These are phyloP conservation scores for Schoenoplectus triqueter DNA, from an alignment of 202 grass and related monocot species.

Conservation along the genomic window DNA sequence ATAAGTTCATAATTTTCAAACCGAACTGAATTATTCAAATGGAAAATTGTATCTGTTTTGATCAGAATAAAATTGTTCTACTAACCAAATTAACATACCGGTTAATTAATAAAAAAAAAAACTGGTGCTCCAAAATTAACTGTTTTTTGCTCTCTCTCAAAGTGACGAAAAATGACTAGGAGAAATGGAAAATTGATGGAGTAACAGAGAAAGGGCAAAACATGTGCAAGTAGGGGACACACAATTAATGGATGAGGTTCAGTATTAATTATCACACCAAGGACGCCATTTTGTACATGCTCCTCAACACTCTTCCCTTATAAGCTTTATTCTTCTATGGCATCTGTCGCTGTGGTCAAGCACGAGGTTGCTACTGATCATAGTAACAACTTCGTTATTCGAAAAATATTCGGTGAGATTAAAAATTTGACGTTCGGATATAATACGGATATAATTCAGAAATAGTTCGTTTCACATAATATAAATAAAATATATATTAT, in stretches of 20 bases:
- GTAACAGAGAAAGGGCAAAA: not conserved
- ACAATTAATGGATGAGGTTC: conserved; percentile 22
- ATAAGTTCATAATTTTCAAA: not conserved
- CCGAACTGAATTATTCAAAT: not conserved
- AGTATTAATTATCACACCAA: conserved; percentile 22
- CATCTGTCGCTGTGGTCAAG: not conserved
- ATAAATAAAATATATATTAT: no score
- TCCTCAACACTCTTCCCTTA: not conserved
- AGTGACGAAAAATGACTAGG: not conserved
- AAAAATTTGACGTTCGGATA: no score
- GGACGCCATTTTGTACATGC: conserved; percentile 39
- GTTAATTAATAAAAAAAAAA: no score
- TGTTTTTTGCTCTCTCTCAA: no score
- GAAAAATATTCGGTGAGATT: no score
- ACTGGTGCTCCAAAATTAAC: no score
- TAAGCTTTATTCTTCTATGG: not conserved
- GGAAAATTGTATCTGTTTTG: no score
- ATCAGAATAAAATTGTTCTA: not conserved
- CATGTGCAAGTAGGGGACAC: conserved; percentile 36
- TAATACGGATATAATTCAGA: no score
- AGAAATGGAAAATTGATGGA: not conserved
- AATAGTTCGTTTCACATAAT: no score
- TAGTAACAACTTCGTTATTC: no score
- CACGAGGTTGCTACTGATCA: not conserved
- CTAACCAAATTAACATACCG: no score